A percentile compares a stretch with the other conserved stretches of the same genome.
These are phyloP conservation scores for Zopfia rhizophila DNA, from an alignment of 2,329 filamentous ascomycete genomes.

Conservation along the genomic window DNA sequence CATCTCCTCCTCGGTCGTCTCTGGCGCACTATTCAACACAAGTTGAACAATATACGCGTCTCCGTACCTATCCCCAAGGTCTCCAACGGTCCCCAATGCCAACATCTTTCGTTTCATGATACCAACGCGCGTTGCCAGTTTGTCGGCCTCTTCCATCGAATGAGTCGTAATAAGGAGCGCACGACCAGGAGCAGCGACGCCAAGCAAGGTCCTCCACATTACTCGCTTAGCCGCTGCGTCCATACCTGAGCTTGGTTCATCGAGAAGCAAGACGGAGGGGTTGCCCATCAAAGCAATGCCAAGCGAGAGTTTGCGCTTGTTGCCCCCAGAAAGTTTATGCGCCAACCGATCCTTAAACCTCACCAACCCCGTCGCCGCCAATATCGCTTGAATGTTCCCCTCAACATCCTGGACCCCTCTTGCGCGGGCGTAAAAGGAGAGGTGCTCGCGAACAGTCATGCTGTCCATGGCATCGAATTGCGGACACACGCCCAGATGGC, in stretches of 20 bases:
- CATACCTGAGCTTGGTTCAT: constrained; percentile 89
- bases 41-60: constrained; percentile 84
- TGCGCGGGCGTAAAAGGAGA: constrained; percentile 86
- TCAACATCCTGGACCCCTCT: constrained; percentile 80
- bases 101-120: constrained; percentile 90
- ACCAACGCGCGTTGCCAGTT: constrained; percentile 82
- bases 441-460: constrained; percentile 89
- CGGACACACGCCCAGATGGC: constrained; percentile 88
- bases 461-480: constrained; percentile 81
- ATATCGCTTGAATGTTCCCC: constrained; percentile 80
- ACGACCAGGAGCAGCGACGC: constrained; percentile 75
- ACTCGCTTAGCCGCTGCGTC: constrained; percentile 90
- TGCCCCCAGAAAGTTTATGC: constrained; percentile 83
- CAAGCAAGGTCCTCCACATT: constrained; percentile 88
- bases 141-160: constrained; percentile 94
- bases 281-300: constrained; percentile 95
- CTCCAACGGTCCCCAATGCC: constrained; percentile 79
- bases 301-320: constrained; percentile 90
- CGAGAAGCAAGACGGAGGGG: constrained; percentile 84
- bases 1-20: constrained; percentile 76
- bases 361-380: constrained; percentile 81
- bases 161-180: constrained; percentile 90
- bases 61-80: constrained; percentile 78
- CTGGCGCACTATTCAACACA: constrained; percentile 78
- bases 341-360: constrained; percentile 80